Percentiles rank a stretch among this genome's conserved stretches.
These are phyloP conservation scores for Xylariaceae sp. DNA, from an alignment of 2,329 filamentous ascomycete genomes.

Conservation along the genomic window DNA sequence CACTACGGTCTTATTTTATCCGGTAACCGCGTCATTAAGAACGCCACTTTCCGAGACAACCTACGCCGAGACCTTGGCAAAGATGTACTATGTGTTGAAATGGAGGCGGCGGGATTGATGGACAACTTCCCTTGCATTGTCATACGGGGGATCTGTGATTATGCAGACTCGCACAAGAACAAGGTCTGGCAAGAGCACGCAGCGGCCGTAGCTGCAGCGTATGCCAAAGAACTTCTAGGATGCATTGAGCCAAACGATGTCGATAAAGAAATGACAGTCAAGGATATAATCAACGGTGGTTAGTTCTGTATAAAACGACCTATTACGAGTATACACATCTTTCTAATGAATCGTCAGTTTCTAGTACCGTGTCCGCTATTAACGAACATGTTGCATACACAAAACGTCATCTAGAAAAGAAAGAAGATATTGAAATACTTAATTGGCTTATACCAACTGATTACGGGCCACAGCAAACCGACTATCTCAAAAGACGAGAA, in stretches of 20 bases:
- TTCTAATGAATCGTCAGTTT: slow-evolving; percentile 3
- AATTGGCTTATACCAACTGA: slow-evolving; percentile 49
- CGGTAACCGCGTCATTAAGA: slow-evolving; percentile 33
- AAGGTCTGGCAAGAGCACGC: slow-evolving; percentile 27
- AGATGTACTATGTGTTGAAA: too few relatives aligned
- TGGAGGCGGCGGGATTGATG: too few relatives aligned
- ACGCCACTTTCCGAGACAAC: slow-evolving; percentile 19
- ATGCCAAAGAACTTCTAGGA: not conserved
- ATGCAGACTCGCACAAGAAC: slow-evolving; percentile 36
- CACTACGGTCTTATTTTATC: slow-evolving; percentile 35
- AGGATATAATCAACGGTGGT: slow-evolving; percentile 1
- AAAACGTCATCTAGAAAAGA: not conserved
- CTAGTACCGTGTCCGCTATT: not conserved
- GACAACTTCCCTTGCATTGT: slow-evolving; percentile 34
- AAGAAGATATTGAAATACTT: slow-evolving; percentile 22
- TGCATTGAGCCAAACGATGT: slow-evolving; percentile 5
- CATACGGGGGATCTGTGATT: slow-evolving; percentile 35
- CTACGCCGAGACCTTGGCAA: slow-evolving; percentile 16
- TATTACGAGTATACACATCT: not conserved
- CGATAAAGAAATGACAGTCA: not conserved
- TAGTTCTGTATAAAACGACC: not conserved
- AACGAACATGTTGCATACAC: not conserved
- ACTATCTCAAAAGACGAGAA: slow-evolving; percentile 45
- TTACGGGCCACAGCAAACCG: slow-evolving; percentile 47
- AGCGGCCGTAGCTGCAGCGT: slow-evolving; percentile 3